A percentile compares a stretch with the other conserved stretches of the same genome.
These are phyloP conservation scores for Amaranthus palmeri DNA, from an alignment of 148 eudicot genomes.

Conservation along the genomic window DNA sequence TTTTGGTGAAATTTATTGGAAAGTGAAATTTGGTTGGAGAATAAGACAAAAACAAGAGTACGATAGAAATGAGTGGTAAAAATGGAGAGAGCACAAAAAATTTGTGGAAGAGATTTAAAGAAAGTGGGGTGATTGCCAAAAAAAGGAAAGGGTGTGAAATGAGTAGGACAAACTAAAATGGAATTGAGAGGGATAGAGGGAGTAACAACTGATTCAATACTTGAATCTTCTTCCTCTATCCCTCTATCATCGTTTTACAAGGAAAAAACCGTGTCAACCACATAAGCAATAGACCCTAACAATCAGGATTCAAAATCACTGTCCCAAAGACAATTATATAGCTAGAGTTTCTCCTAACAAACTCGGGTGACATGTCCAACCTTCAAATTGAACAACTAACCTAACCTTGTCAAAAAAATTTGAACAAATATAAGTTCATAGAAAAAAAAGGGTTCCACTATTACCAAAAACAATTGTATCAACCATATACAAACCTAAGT, in stretches of 20 bases:
- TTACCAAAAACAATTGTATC: background rate
- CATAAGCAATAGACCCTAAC: background rate
- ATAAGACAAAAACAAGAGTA: no score
- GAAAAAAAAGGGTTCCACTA: background rate
- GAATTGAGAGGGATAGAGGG: no score
- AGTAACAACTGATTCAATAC: no score
- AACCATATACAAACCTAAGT: background rate
- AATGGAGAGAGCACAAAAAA: no score
- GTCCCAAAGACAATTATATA: background rate
- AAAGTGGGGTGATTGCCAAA: no score
- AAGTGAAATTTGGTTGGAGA: no score
- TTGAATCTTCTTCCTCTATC: no score
- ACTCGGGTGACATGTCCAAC: background rate
- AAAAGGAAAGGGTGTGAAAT: no score
- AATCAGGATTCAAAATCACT: background rate
- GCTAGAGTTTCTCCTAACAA: constrained; percentile 1
- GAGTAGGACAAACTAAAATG: no score
- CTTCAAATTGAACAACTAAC: constrained; percentile 13
- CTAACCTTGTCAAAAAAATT: constrained; percentile 1
- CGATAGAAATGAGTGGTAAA: no score
- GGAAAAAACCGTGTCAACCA: background rate
- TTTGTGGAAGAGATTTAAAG: no score
- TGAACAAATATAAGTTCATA: background rate
- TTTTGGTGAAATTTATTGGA: no score
- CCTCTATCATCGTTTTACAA: background rate